Evolutionary conservation across 768 basidiomycete species (phyloP).

Genomic region (Melanogaster broomeanus): DNA sequence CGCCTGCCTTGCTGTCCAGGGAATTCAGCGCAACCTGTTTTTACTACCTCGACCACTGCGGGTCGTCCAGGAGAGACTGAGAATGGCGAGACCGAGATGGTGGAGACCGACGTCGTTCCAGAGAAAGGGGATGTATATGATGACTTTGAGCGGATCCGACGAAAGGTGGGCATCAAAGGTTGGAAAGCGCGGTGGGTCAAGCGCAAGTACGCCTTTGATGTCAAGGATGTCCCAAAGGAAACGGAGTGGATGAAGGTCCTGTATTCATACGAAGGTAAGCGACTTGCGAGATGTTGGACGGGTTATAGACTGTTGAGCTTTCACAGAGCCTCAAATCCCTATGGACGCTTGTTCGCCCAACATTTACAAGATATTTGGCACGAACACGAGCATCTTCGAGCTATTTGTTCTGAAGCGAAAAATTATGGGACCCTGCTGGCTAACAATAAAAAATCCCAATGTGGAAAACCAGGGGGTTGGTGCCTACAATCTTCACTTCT

Average conservation of each 20-base stretch:
- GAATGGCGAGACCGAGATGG: slow-evolving; percentile 35
- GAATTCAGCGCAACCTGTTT: slow-evolving; percentile 88
- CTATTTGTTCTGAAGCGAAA: slow-evolving; percentile 91
- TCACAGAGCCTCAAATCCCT: slow-evolving; percentile 53
- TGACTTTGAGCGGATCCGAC: slow-evolving; percentile 82
- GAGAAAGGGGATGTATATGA: slow-evolving; percentile 68
- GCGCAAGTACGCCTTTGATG: slow-evolving; percentile 89
- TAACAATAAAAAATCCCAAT: slow-evolving; percentile 75
- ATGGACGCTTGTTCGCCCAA: slow-evolving; percentile 75
- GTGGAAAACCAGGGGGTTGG: slow-evolving; percentile 81
- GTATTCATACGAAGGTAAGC: slow-evolving; percentile 83
- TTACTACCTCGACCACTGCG: slow-evolving; percentile 76
- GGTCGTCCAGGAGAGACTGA: slow-evolving; percentile 40
- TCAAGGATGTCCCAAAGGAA: slow-evolving; percentile 70
- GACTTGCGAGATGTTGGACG: background rate
- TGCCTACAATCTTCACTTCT: background rate
- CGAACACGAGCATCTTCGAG: slow-evolving; percentile 92
- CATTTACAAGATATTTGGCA: slow-evolving; percentile 86
- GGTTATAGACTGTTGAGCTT: background rate
- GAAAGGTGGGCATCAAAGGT: slow-evolving; percentile 67
- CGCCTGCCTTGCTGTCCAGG: slow-evolving; percentile 83
- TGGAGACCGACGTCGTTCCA: slow-evolving; percentile 77
- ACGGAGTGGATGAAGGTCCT: slow-evolving; percentile 95
- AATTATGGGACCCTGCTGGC: slow-evolving; percentile 99
- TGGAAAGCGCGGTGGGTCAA: slow-evolving; percentile 87